phyloP scores from a whole-genome alignment of 176 grass and related monocot species.

The Leersia perrieri region DNA sequence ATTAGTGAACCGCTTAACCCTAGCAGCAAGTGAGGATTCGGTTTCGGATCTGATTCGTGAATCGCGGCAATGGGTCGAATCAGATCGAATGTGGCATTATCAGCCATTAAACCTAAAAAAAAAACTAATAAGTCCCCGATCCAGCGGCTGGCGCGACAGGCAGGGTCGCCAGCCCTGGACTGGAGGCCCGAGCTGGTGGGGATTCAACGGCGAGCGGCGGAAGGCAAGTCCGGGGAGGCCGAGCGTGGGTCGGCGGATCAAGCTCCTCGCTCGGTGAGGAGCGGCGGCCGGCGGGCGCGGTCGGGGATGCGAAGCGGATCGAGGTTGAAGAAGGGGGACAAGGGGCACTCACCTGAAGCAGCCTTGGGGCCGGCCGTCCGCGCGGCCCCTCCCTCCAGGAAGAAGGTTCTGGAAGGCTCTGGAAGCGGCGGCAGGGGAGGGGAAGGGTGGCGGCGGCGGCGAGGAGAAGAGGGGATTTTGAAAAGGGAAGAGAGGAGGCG shows the following conservation, averaged over 20 bases:
- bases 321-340: neutral
- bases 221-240: too few species aligned
- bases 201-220: neutral
- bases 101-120: neutral
- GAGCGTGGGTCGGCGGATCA: too few species aligned
- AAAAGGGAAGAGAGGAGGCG: too few species aligned
- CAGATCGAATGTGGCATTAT: neutral
- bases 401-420: too few species aligned
- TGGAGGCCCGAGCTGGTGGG: conserved; percentile 4
- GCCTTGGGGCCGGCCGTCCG: too few species aligned
- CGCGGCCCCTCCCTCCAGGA: too few species aligned
- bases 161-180: neutral
- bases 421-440: too few species aligned
- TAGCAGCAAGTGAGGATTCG: neutral
- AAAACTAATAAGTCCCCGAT: too few species aligned
- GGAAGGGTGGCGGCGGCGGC: too few species aligned
- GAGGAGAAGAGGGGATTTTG: too few species aligned
- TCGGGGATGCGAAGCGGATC: neutral
- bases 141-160: neutral
- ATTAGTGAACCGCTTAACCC: neutral
- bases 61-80: neutral
- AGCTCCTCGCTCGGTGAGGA: too few species aligned
- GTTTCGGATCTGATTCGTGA: conserved; percentile 9
- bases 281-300: neutral
- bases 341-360: conserved; percentile 21